A percentile compares a stretch with the other conserved stretches of the same genome.
phyloP scores from a whole-genome alignment of 371 early-diverging fungal species.

The Smittium mucronatum region DNA sequence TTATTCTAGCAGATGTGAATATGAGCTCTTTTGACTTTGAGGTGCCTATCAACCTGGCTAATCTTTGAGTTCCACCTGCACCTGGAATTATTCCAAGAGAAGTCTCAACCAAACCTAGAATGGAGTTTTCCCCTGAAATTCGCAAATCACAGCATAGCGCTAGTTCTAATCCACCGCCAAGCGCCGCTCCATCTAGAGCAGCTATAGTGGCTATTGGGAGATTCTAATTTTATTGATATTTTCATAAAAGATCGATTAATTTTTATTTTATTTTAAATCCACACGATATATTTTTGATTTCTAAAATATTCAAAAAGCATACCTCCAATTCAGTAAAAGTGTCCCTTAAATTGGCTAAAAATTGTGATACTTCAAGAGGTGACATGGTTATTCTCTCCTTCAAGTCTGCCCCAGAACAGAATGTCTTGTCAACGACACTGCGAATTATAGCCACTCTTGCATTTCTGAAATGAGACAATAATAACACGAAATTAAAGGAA shows the following conservation, averaged over 20 bases:
- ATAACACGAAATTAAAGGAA: neutral
- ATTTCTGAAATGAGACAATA: constrained; percentile 25
- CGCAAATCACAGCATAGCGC: constrained; percentile 87
- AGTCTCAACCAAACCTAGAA: constrained; percentile 87
- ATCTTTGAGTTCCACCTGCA: constrained; percentile 91
- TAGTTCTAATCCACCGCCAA: constrained; percentile 92
- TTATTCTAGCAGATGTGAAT: constrained; percentile 64
- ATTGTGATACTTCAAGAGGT: constrained; percentile 64
- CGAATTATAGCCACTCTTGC: constrained; percentile 70
- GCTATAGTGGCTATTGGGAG: constrained; percentile 90
- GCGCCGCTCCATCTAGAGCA: constrained; percentile 85
- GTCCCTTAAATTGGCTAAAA: constrained; percentile 60
- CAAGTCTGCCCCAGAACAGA: constrained; percentile 94
- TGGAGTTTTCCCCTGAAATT: constrained; percentile 63
- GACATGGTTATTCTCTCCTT: constrained; percentile 88
- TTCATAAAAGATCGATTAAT: constrained; percentile 22
- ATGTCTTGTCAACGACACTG: constrained; percentile 69
- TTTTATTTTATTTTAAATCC: too few species aligned
- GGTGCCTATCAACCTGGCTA: constrained; percentile 75
- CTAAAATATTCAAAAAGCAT: too few species aligned
- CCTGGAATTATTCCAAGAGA: constrained; percentile 94
- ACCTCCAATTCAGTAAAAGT: constrained; percentile 73
- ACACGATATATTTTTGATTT: too few species aligned
- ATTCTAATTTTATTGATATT: constrained; percentile 25
- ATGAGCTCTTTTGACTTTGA: constrained; percentile 86